Percentiles rank a stretch among this genome's conserved stretches.
phyloP scores from a whole-genome alignment of 78 protist species.

The Mastigamoeba balamuthi region DNA sequence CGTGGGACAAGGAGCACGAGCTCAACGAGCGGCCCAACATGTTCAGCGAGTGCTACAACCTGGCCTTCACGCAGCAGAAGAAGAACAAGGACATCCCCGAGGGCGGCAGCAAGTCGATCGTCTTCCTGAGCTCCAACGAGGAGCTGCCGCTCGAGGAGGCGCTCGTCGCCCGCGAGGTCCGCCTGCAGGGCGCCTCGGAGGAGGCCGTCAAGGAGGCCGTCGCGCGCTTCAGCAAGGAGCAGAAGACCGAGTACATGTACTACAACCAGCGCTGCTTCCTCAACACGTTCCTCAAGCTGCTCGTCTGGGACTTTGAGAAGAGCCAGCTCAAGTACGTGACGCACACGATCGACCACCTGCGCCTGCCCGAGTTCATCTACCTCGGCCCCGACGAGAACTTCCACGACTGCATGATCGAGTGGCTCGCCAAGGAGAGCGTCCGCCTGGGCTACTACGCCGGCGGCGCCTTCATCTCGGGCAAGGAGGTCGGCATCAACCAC shows the following conservation, averaged over 20 bases:
- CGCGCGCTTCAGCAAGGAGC: background rate
- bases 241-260: background rate
- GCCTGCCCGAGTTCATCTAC: slow-evolving; percentile 15
- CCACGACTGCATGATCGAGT: slow-evolving; percentile 33
- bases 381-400: slow-evolving; percentile 49
- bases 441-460: slow-evolving; percentile 20
- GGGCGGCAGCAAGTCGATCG: slow-evolving; percentile 78
- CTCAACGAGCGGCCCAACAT: slow-evolving; percentile 20
- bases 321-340: background rate
- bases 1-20: slow-evolving; percentile 31
- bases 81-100: slow-evolving; percentile 90
- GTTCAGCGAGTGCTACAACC: slow-evolving; percentile 75
- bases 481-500: slow-evolving; percentile 68
- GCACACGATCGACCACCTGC: slow-evolving; percentile 24
- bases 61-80: slow-evolving; percentile 75
- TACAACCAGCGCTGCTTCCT: background rate
- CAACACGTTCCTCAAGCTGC: background rate
- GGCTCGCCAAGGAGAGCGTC: slow-evolving; percentile 21
- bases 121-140: slow-evolving; percentile 22
- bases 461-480: slow-evolving; percentile 41
- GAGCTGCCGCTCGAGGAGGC: slow-evolving; percentile 18
- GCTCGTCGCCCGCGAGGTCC: slow-evolving; percentile 46
- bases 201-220: slow-evolving; percentile 4
- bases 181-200: slow-evolving; percentile 41
- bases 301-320: background rate